These are phyloP conservation scores for Aspergillus piperis DNA, from an alignment of 2,329 filamentous ascomycete genomes.

Conservation along the genomic window DNA sequence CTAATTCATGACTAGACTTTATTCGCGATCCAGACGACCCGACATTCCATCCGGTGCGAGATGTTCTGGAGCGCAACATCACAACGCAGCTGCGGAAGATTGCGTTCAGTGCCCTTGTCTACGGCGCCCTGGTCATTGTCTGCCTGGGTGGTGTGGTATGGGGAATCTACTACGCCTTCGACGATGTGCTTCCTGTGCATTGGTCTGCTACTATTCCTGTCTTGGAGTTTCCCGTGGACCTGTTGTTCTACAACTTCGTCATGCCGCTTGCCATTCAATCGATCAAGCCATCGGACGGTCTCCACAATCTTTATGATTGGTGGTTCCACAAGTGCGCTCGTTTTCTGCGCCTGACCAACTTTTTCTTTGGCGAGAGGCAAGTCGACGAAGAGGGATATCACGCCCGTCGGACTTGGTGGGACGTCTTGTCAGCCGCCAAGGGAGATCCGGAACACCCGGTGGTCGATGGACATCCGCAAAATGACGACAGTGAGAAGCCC, in stretches of 20 bases:
- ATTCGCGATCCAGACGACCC: slow-evolving; percentile 98
- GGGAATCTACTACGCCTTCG: slow-evolving; percentile 71
- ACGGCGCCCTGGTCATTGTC: slow-evolving; percentile 86
- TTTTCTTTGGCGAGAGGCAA: slow-evolving; percentile 82
- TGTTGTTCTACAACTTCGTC: slow-evolving; percentile 95
- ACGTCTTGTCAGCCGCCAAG: slow-evolving; percentile 37
- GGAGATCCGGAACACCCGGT: slow-evolving; percentile 42
- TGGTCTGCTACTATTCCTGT: slow-evolving; percentile 92
- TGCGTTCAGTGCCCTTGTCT: slow-evolving; percentile 91
- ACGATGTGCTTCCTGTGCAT: slow-evolving; percentile 80
- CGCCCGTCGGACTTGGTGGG: slow-evolving; percentile 61
- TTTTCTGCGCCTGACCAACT: slow-evolving; percentile 78
- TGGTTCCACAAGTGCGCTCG: slow-evolving; percentile 91
- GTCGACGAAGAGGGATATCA: slow-evolving; percentile 78
- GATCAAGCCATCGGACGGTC: slow-evolving; percentile 79
- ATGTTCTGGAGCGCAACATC: slow-evolving; percentile 90
- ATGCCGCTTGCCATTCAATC: slow-evolving; percentile 84
- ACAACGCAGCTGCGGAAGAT: slow-evolving; percentile 95
- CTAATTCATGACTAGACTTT: slow-evolving; percentile 63
- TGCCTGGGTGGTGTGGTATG: slow-evolving; percentile 96
- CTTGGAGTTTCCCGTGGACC: slow-evolving; percentile 88
- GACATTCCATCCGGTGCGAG: slow-evolving; percentile 94
- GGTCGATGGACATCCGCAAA: slow-evolving; percentile 32
- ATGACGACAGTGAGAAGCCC: slow-evolving; percentile 43
- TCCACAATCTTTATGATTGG: slow-evolving; percentile 89